These are phyloP conservation scores for Alternaria infectoria DNA, from an alignment of 2,329 filamentous ascomycete genomes.

Conservation along the genomic window DNA sequence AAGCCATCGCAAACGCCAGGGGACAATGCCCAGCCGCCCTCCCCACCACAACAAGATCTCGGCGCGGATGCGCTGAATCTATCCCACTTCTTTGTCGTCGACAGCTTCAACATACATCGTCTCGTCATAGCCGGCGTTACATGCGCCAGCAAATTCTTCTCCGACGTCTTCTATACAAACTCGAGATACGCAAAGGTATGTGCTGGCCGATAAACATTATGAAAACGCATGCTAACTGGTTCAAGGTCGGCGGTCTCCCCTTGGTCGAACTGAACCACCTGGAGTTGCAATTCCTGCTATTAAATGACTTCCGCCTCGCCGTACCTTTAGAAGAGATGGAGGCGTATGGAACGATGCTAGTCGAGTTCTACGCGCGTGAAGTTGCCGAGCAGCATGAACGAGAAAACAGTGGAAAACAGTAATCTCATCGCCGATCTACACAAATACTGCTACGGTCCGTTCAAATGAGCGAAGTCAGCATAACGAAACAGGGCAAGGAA, in stretches of 20 bases:
- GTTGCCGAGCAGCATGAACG: conserved; percentile 69
- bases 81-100: conserved; percentile 86
- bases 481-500: neutral
- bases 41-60: conserved; percentile 48
- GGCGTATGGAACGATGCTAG: conserved; percentile 96
- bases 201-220: conserved; percentile 11
- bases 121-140: conserved; percentile 96
- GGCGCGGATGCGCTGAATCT: conserved; percentile 59
- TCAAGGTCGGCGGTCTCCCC: conserved; percentile 91
- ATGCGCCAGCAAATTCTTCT: conserved; percentile 99
- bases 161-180: conserved; percentile 98
- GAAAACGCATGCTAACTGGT: conserved; percentile 13
- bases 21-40: conserved; percentile 42
- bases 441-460: neutral
- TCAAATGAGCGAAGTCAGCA: neutral
- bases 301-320: conserved; percentile 95
- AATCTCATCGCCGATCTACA: conserved; percentile 4
- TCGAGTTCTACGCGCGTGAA: conserved; percentile 95
- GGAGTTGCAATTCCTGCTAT: conserved; percentile 90
- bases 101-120: conserved; percentile 98
- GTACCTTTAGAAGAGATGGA: conserved; percentile 95
- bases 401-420: conserved; percentile 24
- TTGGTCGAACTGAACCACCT: conserved; percentile 93
- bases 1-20: conserved; percentile 42
- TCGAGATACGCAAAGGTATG: conserved; percentile 97